phyloP scores from a whole-genome alignment of 108 stramenopile species.

The Cylindrotheca fusiformis region DNA sequence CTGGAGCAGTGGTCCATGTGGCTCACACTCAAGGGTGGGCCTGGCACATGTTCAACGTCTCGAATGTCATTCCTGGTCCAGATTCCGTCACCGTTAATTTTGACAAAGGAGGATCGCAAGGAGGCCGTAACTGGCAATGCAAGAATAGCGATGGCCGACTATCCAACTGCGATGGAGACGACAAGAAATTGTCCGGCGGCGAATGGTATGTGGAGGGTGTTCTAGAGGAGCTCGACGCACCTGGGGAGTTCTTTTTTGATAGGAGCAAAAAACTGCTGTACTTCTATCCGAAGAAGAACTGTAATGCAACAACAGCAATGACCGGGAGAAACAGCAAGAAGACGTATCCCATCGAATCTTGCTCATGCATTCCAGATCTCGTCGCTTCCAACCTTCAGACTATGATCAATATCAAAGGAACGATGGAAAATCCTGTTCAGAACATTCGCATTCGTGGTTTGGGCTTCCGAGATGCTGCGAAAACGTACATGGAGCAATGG shows the following conservation, averaged over 20 bases:
- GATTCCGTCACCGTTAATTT: constrained; percentile 13
- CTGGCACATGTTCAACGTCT: constrained; percentile 53
- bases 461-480: constrained; percentile 39
- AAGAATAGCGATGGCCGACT: constrained; percentile 54
- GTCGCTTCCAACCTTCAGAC: constrained; percentile 7
- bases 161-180: constrained; percentile 39
- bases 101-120: constrained; percentile 40
- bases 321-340: constrained; percentile 23
- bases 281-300: constrained; percentile 36
- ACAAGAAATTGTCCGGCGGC: constrained; percentile 45
- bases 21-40: constrained; percentile 57
- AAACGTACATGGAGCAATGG: constrained; percentile 34
- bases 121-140: constrained; percentile 58
- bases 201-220: constrained; percentile 56
- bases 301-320: constrained; percentile 18
- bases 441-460: constrained; percentile 27
- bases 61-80: constrained; percentile 9
- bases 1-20: constrained; percentile 39
- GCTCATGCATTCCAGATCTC: constrained; percentile 6
- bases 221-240: constrained; percentile 45
- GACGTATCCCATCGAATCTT: constrained; percentile 19
- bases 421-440: background rate
- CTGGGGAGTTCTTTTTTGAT: constrained; percentile 61
- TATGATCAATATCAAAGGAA: constrained; percentile 13
- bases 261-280: constrained; percentile 16